Base-by-base conservation (phyloP, 2,329 filamentous ascomycete species). In the Pseudogymnoascus sp. region DNA sequence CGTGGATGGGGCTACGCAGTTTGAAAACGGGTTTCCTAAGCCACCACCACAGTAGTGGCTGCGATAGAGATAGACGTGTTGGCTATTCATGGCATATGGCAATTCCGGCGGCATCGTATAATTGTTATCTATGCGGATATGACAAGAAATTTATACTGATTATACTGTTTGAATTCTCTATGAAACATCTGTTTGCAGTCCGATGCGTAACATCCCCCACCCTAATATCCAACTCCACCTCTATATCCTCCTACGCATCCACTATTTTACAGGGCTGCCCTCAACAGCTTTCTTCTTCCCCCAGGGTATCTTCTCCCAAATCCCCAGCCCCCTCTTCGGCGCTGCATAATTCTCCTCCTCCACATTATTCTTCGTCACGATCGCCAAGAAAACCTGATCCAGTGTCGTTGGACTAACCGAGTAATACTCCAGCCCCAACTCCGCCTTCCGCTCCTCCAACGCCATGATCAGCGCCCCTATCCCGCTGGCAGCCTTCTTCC, bases 311-410 rank as follows among this genome's bases (percentile, higher is more conserved):
- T 4, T 55, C 49, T 31, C 18, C 31, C 58, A 23, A 41, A 60
- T 28, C n/a, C 38, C 33, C 2, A 60, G 14, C 16, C 33, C 33
- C 3, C n/a, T 43, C 6, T 60, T 60, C 6, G 33, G 35, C 3
- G 33, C 16, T 7, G 49, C 77, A 60, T 82, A 83, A 21, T 83
- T 82, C 76, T 93, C 92, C 73, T 96, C 91, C 67, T 87, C 80
- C 5, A 93, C 83, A 72, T 92, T 86, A 73, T 96, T 89, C 74
- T 86, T 83, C 1, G 88, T 87, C 0, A 96, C 91, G 71, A 97
- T 95, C 25, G 83, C 83, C 73, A 97, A 75, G 75, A 97, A 97
- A 0, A 97, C 92, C 75, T 96, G 90, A 72, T 97, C 93, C 43
- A 97, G 77, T 14, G 91, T 96, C 16, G 91, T 95, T 23, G 91